Evolutionary conservation across 2,329 filamentous ascomycete genomes (phyloP).

Genomic region (Tolypocladium capitatum): DNA sequence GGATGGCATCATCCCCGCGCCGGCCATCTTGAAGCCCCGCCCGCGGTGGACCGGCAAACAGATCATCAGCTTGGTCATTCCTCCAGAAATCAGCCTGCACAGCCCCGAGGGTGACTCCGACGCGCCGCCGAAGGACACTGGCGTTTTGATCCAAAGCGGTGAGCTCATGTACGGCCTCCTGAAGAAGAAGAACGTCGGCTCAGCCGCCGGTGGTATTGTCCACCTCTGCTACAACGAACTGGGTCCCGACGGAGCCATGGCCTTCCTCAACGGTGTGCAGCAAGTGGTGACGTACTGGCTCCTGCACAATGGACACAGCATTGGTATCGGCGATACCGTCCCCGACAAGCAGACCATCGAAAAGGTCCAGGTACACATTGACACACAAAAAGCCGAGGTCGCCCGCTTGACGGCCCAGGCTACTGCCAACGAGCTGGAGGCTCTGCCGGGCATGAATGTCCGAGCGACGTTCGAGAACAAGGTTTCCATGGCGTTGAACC

Average conservation of each 20-base stretch:
- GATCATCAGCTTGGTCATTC: constrained; percentile 86
- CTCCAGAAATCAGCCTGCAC: constrained; percentile 69
- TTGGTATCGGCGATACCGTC: constrained; percentile 96
- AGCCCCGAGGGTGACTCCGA: constrained; percentile 48
- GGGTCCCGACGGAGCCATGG: constrained; percentile 72
- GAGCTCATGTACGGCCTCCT: constrained; percentile 83
- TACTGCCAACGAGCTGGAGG: constrained; percentile 76
- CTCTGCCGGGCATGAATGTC: constrained; percentile 96
- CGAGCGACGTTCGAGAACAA: constrained; percentile 97
- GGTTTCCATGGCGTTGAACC: constrained; percentile 87
- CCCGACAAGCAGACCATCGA: constrained; percentile 75
- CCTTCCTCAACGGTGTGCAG: constrained; percentile 92
- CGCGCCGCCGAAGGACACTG: constrained; percentile 59
- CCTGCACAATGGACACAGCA: constrained; percentile 89
- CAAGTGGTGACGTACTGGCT: constrained; percentile 96
- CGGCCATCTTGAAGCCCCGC: constrained; percentile 84
- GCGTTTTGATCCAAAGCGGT: constrained; percentile 71
- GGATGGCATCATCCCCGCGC: constrained; percentile 87
- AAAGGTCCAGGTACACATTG: constrained; percentile 71
- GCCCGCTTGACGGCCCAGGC: constrained; percentile 61
- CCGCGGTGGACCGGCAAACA: constrained; percentile 98
- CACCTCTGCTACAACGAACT: constrained; percentile 96
- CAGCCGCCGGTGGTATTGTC: constrained; percentile 77
- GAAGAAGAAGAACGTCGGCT: constrained; percentile 89
- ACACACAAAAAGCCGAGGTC: constrained; percentile 70